Evolutionary conservation across 179 eudicot genomes (phyloP), one percentile per base, ranked within the genome.

Genomic region (Corrigiola litoralis): DNA sequence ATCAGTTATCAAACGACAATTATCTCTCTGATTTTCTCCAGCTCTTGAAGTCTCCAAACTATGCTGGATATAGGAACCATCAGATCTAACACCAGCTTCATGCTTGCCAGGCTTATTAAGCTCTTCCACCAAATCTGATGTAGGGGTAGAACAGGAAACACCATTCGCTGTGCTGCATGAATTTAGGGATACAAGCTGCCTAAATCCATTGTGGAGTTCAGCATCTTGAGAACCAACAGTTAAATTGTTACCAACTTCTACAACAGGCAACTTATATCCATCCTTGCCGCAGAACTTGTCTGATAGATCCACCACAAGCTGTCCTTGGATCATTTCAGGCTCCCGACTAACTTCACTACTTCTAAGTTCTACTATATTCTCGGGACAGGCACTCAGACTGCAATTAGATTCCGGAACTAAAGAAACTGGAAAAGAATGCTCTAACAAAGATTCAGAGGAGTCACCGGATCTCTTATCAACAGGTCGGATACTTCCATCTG

Each of bases 331-430:
- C 27, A 41, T 65, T 64, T 48, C 63, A 36, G 16, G 47, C 76
- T 65, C 68, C 36, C 66, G 25, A 54, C 58, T 36, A 24, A 46
- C 42, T 57, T 58, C 62, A 58, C 61, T 58, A 50, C 59, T 75
- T 51, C 66, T 61, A 38, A 34, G n/a, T 52, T 40, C 63, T 54
- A 36, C 6, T 27, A 38, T 56, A 63, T 72, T 72, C 51, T 53
- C 62, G 23, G 80, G 53, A 74, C 71, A 73, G 69, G 66, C 77
- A 66, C 69, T 67, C 60, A 74, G 50, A 58, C 32, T 17, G 38
- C 68, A 62, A 16, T 41, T 33, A 63, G 84, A 66, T 47, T 45
- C 61, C 57, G 58, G 72, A 57, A 33, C 18, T 31, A 8, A 8
- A 38, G 78, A 72, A 53, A 17, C 45, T 23, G 59, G 63, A 80